Percentiles rank a stretch among this genome's conserved stretches.
Conservation (phyloP, 768 basidiomycete species). For the Mycena leptocephala region DNA sequence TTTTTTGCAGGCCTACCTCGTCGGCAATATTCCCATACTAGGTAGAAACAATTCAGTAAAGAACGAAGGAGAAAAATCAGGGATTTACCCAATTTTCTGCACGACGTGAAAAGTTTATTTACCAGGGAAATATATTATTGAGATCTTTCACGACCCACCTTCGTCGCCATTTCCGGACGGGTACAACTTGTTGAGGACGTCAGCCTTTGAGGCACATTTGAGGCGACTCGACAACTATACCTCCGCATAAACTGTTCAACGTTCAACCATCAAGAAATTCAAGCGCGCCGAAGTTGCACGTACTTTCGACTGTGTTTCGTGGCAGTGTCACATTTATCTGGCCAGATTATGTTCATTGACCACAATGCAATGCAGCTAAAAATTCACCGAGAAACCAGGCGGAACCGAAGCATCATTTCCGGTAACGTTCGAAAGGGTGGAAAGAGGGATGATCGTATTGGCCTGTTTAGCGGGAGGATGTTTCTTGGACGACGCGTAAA, state of each 20-base stretch:
- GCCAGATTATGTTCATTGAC: background rate
- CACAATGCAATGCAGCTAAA: too few species aligned
- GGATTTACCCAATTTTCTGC: constrained; percentile 80
- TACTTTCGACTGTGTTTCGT: constrained; percentile 69
- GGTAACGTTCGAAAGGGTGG: constrained; percentile 73
- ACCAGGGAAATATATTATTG: background rate
- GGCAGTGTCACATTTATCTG: constrained; percentile 82
- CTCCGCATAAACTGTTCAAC: constrained; percentile 28
- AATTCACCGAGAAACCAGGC: constrained; percentile 75
- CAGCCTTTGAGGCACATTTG: background rate
- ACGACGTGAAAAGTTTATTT: background rate
- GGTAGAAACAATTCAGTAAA: constrained; percentile 7
- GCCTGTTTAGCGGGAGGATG: constrained; percentile 75
- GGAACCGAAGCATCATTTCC: constrained; percentile 86
- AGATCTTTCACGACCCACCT: constrained; percentile 20
- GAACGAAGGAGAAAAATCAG: background rate
- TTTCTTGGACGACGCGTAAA: constrained; percentile 70
- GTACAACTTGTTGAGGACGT: constrained; percentile 79
- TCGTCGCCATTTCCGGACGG: constrained; percentile 72
- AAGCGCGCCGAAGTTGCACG: background rate
- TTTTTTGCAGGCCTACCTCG: constrained; percentile 35
- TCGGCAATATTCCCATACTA: constrained; percentile 82
- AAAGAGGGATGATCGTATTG: constrained; percentile 79
- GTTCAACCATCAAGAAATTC: background rate
- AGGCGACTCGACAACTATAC: background rate